Conservation (phyloP, 257 asterid species). For the Jacaranda copaia region DNA sequence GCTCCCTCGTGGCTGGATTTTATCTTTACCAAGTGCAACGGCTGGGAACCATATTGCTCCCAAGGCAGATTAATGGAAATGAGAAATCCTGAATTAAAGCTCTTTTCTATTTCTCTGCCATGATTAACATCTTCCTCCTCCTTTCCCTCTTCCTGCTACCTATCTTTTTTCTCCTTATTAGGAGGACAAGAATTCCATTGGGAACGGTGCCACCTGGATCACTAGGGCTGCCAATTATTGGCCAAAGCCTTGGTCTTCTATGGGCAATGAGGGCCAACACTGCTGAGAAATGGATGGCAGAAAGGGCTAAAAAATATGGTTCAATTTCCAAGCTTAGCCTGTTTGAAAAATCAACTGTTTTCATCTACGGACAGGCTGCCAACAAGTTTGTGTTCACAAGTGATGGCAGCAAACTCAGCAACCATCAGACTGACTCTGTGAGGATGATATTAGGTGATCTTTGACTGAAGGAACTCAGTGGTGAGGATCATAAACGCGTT, state of each 20-base stretch:
- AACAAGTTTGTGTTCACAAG: constrained; percentile 66
- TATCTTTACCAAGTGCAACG: constrained; percentile 76
- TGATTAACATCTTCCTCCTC: constrained; percentile 30
- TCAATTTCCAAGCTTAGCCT: constrained; percentile 70
- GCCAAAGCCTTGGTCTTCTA: constrained; percentile 68
- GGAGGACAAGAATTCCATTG: constrained; percentile 29
- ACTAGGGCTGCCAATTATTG: constrained; percentile 66
- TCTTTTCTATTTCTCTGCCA: neutral
- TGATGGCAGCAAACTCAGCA: constrained; percentile 52
- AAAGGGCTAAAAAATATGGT: constrained; percentile 61
- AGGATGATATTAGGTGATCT: constrained; percentile 69
- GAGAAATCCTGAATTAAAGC: too few relatives aligned
- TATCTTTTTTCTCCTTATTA: constrained; percentile 36
- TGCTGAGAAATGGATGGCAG: constrained; percentile 66
- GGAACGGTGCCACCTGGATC: constrained; percentile 71
- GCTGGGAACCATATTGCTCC: constrained; percentile 86
- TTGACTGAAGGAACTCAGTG: constrained; percentile 58
- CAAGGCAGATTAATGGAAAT: constrained; percentile 56
- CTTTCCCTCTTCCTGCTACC: constrained; percentile 50
- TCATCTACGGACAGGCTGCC: constrained; percentile 76
- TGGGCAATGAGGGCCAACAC: constrained; percentile 79
- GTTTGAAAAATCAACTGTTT: constrained; percentile 73
- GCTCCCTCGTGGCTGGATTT: constrained; percentile 74
- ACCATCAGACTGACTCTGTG: constrained; percentile 63
- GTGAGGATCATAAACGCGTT: constrained; percentile 72